phyloP scores from a whole-genome alignment of 805 yeast genomes.

The Suhomyces vadensis region DNA sequence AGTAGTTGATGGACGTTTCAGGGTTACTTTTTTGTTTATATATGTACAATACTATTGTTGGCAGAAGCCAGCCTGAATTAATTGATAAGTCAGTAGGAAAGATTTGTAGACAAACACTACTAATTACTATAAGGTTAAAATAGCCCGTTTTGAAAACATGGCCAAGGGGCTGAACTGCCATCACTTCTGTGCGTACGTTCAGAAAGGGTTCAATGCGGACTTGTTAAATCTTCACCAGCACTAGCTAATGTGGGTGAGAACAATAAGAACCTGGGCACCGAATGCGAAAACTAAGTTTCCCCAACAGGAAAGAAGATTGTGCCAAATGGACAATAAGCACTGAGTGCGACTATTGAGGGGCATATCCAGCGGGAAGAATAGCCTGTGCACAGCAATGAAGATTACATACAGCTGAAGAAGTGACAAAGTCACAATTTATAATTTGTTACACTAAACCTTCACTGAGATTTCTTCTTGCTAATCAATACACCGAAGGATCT shows the following conservation, averaged over 20 bases:
- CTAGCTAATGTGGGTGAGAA: background rate
- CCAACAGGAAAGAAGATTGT: background rate
- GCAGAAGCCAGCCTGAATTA: background rate
- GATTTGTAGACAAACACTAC: background rate
- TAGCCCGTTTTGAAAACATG: background rate
- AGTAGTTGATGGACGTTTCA: background rate
- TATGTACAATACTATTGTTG: conserved; percentile 3
- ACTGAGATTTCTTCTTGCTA: too few species aligned
- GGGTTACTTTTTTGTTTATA: background rate
- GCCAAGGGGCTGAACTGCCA: too few species aligned
- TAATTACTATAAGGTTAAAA: background rate
- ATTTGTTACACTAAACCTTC: too few species aligned
- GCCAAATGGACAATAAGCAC: background rate
- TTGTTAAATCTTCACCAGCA: background rate
- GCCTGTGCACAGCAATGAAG: background rate
- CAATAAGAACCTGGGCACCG: background rate
- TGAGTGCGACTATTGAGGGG: background rate
- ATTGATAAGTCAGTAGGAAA: background rate
- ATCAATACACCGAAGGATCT: too few species aligned
- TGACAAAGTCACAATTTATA: too few species aligned
- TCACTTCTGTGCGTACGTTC: too few species aligned
- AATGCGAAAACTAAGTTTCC: background rate
- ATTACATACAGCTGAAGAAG: background rate
- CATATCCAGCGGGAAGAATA: background rate
- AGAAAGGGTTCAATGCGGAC: too few species aligned